Percentiles rank a stretch among this genome's conserved stretches.
phyloP scores from a whole-genome alignment of 176 grass and related monocot species.

The Juncus inflexus region DNA sequence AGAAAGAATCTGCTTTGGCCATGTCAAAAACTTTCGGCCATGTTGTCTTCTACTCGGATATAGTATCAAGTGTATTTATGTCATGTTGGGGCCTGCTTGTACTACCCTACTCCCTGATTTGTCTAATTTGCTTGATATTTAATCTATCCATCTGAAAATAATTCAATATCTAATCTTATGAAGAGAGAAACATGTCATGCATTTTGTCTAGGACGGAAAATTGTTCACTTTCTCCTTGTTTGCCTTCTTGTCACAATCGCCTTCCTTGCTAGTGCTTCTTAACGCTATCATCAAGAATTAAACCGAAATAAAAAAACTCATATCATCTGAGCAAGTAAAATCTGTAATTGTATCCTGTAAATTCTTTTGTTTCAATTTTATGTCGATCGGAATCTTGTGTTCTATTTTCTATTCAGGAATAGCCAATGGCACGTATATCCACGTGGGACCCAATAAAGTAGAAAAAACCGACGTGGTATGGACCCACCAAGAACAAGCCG shows the following conservation, averaged over 20 bases:
- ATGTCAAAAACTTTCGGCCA: constrained; percentile 30
- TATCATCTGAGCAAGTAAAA: no score
- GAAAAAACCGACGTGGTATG: constrained; percentile 1
- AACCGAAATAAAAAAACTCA: no score
- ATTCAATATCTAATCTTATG: neutral
- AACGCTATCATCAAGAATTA: no score
- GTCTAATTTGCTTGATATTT: neutral
- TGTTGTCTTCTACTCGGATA: constrained; percentile 19
- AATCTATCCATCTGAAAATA: neutral
- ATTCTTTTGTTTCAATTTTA: no score
- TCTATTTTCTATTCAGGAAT: neutral
- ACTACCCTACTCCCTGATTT: no score
- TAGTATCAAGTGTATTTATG: neutral
- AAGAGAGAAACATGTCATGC: constrained; percentile 11
- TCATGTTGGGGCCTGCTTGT: no score
- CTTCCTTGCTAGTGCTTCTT: no score
- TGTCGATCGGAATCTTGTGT: no score
- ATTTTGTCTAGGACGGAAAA: neutral
- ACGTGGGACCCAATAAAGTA: neutral
- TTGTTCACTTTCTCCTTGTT: constrained; percentile 4
- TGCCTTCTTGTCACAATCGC: neutral
- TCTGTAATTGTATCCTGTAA: no score
- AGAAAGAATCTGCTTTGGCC: constrained; percentile 6
- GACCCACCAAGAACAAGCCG: neutral
- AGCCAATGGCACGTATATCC: neutral